Evolutionary conservation across 2,329 filamentous ascomycete species (phyloP), one percentile per base, ranked within the genome.

Genomic region (Emericellopsis atlantica): DNA sequence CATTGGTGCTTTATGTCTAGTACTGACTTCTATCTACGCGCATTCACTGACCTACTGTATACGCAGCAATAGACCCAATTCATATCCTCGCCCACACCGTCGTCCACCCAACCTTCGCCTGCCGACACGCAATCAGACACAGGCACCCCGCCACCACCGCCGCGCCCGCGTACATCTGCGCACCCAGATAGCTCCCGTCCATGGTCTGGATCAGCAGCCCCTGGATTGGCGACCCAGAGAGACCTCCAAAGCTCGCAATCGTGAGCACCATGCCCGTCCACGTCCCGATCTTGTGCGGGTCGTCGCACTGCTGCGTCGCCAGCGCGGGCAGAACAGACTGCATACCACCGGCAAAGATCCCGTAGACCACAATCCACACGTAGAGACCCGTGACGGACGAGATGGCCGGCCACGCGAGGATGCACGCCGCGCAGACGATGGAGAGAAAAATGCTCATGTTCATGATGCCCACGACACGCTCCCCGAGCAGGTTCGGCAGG

Each of bases 271-370:
- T 74, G 32, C 71, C 71, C 51, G 73, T 69, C 12, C 69, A 55
- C 11, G 67, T 65, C 1, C 43, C 43, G 15, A 35, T 26, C 21
- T 37, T 42, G 31, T 40, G 22, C 0, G 40, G 36, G 16, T 39
- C 36, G 10, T 36, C 40, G 5, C 40, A 22, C 36, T 39, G 35
- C 7, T 26, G 16, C 22, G 43, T 42, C 6, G 40, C 40, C 14
- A 42, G 50, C 0, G 76, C 76, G 0, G 79, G 79, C 51, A 84
- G 81, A 6, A 85, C 53, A 2, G 69, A 70, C 60, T 84, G 79
- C 33, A 84, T 71, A 0, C 66, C 74, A 1, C 76, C 78, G 0
- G 69, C 74, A 1, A 66, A 64, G 29, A 84, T 60, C 2, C 82
- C 82, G 52, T 81, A 84, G 37, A 79, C 61, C 0, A 68, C 60